Evolutionary conservation across 371 early-diverging fungal species (phyloP).

Genomic region (Mortierella sp.): DNA sequence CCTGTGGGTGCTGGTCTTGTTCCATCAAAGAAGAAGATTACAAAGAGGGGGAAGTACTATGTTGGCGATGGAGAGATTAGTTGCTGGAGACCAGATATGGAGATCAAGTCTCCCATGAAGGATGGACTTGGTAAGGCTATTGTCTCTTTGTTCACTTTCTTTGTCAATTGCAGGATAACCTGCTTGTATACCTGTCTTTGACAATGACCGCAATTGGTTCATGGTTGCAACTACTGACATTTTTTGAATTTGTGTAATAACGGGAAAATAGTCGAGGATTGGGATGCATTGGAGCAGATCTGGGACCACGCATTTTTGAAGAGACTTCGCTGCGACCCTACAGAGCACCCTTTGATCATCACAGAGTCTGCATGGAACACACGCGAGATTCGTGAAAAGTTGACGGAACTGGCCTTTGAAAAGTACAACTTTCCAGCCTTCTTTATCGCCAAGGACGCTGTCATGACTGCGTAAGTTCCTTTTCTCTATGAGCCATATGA

Average conservation of each 20-base stretch:
- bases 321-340: conserved; percentile 74
- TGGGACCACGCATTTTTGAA: conserved; percentile 86
- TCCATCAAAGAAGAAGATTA: conserved; percentile 34
- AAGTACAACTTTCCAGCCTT: conserved; percentile 93
- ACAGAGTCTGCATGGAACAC: conserved; percentile 94
- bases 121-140: conserved; percentile 75
- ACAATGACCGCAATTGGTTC: no score
- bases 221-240: not conserved
- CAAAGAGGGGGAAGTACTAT: conserved; percentile 64
- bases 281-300: conserved; percentile 92
- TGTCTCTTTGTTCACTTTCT: not conserved
- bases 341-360: conserved; percentile 92
- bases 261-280: conserved; percentile 81
- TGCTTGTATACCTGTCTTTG: not conserved
- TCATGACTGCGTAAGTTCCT: conserved; percentile 86
- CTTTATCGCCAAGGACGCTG: conserved; percentile 91
- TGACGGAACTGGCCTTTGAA: conserved; percentile 95
- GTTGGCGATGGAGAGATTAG: conserved; percentile 87
- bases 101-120: conserved; percentile 81
- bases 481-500: not conserved
- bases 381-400: conserved; percentile 84
- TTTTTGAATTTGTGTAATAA: not conserved
- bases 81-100: conserved; percentile 84
- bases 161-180: not conserved
- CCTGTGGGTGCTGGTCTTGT: conserved; percentile 35